Evolutionary conservation across 2,329 filamentous ascomycete genomes (phyloP), one percentile per base, ranked within the genome.

Genomic region (Colletotrichum gloeosporioides): DNA sequence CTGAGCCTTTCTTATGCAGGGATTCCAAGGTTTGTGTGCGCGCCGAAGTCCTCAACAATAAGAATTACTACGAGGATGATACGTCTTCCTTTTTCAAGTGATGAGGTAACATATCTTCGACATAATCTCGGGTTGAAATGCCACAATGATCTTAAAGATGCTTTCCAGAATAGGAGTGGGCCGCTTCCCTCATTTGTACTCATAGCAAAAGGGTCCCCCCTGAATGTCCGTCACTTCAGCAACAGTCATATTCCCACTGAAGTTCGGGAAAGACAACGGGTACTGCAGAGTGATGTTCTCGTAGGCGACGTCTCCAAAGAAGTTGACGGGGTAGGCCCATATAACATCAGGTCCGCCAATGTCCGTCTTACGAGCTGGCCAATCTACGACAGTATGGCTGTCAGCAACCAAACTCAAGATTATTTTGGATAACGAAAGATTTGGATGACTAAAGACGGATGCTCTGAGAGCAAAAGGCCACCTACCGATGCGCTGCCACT

Each of bases 291-390:
- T 85, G 73, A 85, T 77, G 72, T 85, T 84, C 65, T 79, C 78
- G 70, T 85, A 84, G 6, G 80, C 75, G 12, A 79, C 76, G 10
- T 81, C 79, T 34, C 82, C 81, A 55, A 82, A 82, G 77, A 80
- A 84, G 75, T 83, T 77, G 70, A 80, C 84, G 2, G 82, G 82
- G 57, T 82, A 84, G 5, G 81, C 83, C 59, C 76, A 84, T 75
- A 80, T 79, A 5, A 79, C 81, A 72, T 84, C 83, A 6, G 83
- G 83, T 1, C 83, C 83, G 62, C 78, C 78, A 53, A 84, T 82
- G 53, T 83, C 82, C 9, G 27, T 64, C n/a, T 79, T 80, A 13
- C 83, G 80, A 4, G 69, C 77, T 18, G 69, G 15, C 81, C 82
- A 84, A 67, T 81, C 79, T 67, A n/a, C 4, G 44, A n/a, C 1